These are phyloP conservation scores for Halteria grandinella DNA, from an alignment of 73 alveolate genomes.

Conservation along the genomic window DNA sequence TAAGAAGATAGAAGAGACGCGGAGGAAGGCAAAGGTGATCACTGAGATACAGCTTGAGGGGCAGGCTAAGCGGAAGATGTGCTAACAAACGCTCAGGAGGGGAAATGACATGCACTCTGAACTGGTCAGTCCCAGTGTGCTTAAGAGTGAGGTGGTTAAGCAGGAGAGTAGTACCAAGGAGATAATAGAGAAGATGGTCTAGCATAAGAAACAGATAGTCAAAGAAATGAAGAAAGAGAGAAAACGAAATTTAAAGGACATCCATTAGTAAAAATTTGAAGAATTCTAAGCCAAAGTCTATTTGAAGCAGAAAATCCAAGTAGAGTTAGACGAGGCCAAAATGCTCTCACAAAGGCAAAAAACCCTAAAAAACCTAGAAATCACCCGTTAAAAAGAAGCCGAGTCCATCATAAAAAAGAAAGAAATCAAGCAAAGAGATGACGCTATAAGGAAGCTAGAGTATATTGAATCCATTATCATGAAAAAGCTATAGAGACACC, in stretches of 20 bases:
- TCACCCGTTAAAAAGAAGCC: neutral
- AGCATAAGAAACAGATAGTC: neutral
- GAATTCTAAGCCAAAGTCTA: neutral
- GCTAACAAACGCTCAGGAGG: neutral
- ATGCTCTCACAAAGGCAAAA: neutral
- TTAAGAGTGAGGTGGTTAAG: neutral
- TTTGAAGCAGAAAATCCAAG: neutral
- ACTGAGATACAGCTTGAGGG: neutral
- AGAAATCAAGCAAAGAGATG: neutral
- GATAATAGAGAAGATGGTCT: neutral
- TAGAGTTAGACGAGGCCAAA: neutral
- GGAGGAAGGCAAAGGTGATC: neutral
- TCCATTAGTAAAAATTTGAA: neutral
- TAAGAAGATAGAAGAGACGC: slow-evolving; percentile 3
- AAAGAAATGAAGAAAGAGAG: neutral
- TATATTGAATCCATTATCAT: neutral
- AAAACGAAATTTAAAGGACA: neutral
- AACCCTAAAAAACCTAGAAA: neutral
- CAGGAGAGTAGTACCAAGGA: neutral
- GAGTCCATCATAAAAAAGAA: neutral
- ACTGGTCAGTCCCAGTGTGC: too few relatives aligned
- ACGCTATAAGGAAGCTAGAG: neutral
- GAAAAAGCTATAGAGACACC: neutral
- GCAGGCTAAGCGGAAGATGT: neutral
- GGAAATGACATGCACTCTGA: neutral